phyloP scores from a whole-genome alignment of 116 monocot species.

The Thalassia testudinum region DNA sequence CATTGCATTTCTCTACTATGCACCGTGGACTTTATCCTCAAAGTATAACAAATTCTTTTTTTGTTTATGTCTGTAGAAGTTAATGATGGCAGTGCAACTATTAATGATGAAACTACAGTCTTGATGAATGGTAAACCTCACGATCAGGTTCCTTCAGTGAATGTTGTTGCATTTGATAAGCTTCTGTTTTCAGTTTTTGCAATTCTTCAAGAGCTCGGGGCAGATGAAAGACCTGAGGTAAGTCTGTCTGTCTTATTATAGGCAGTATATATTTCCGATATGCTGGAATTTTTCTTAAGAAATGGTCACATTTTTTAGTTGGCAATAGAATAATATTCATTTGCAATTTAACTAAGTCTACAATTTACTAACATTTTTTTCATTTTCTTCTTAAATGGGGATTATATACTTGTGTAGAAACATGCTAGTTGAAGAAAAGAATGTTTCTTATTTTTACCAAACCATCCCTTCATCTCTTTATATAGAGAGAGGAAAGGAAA shows the following conservation, averaged over 20 bases:
- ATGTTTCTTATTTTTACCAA: too few relatives aligned
- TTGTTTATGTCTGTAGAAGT: background rate
- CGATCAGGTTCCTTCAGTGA: constrained; percentile 9
- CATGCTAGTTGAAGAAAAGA: too few relatives aligned
- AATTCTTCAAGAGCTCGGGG: constrained; percentile 73
- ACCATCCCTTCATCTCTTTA: too few relatives aligned
- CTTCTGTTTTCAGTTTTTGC: constrained; percentile 85
- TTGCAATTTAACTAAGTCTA: too few relatives aligned
- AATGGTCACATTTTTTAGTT: too few relatives aligned
- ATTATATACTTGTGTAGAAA: too few relatives aligned
- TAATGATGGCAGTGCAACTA: constrained; percentile 4
- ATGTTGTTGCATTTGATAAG: constrained; percentile 22
- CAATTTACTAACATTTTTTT: too few relatives aligned
- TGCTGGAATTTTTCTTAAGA: too few relatives aligned
- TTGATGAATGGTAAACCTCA: constrained; percentile 1
- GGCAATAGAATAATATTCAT: too few relatives aligned
- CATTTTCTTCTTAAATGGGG: too few relatives aligned
- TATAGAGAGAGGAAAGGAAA: too few relatives aligned
- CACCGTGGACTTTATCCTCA: constrained; percentile 16
- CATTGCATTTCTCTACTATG: constrained; percentile 79
- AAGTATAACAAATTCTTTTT: background rate
- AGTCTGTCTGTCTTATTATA: constrained; percentile 6
- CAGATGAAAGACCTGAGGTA: constrained; percentile 95
- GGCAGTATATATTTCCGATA: too few relatives aligned
- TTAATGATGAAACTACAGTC: constrained; percentile 14